A percentile compares a stretch with the other conserved stretches of the same genome.
phyloP scores from a whole-genome alignment of 768 basidiomycete genomes.

The Pulveroboletus sp. region DNA sequence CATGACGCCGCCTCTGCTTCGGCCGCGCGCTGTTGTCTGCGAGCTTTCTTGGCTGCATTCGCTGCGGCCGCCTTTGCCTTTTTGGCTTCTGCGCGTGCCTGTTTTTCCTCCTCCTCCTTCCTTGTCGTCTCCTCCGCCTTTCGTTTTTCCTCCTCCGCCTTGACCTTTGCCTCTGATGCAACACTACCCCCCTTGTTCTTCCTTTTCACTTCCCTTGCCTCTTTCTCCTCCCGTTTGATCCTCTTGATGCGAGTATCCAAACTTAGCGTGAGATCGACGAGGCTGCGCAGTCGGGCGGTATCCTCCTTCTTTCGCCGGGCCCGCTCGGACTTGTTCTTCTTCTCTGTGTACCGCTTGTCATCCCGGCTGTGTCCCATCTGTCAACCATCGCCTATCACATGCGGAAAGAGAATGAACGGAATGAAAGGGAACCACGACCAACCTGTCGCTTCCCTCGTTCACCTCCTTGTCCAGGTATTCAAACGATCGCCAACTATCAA shows the following conservation, averaged over 20 bases:
- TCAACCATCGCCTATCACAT: constrained; percentile 8
- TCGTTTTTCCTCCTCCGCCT: constrained; percentile 52
- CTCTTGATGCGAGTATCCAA: constrained; percentile 94
- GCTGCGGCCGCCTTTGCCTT: constrained; percentile 83
- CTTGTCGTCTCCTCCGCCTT: constrained; percentile 68
- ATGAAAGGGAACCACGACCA: constrained; percentile 23
- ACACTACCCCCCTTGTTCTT: constrained; percentile 41
- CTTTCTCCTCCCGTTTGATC: constrained; percentile 96
- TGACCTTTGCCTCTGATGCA: constrained; percentile 46
- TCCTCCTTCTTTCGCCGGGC: constrained; percentile 97
- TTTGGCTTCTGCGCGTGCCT: constrained; percentile 69
- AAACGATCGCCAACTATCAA: constrained; percentile 97
- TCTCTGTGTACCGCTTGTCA: constrained; percentile 98
- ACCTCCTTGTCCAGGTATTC: constrained; percentile 98
- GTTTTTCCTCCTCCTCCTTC: constrained; percentile 82
- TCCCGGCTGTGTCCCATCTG: constrained; percentile 61
- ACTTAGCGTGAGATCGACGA: constrained; percentile 82
- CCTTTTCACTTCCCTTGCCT: constrained; percentile 89
- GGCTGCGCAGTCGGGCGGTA: constrained; percentile 76
- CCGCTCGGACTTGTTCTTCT: constrained; percentile 98
- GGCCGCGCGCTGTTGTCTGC: constrained; percentile 54
- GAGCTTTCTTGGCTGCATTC: constrained; percentile 87
- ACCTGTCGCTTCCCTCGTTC: constrained; percentile 96
- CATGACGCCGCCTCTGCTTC: constrained; percentile 31
- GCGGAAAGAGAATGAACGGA: not conserved